Evolutionary conservation across 352 stramenopile species (phyloP), one percentile per base, ranked within the genome.

Genomic region (Paralagenidium karlingii): DNA sequence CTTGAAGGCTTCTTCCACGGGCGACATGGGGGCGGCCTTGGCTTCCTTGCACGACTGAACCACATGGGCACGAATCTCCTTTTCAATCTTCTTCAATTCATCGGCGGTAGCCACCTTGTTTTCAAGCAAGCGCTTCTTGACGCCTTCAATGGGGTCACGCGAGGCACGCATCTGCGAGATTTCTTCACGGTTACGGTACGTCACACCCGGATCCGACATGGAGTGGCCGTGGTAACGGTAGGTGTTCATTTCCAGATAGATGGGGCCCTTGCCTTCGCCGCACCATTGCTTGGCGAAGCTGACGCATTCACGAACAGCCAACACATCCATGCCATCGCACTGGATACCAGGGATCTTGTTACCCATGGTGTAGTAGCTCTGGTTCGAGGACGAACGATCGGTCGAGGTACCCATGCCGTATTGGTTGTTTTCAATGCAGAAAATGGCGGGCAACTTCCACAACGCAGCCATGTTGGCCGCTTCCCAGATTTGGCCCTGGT

Each of bases 341-440:
- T 89, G 88, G 41, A 98, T 77, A 45, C 97, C 96, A n/a, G 96
- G 96, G 69, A 99, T 99, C 63, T 97, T 90, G 79, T 99, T 99
- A 47, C 96, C 96, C 95, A 99, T 98, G 50, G 96, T 99, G 82
- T 99, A 99, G 82, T 99, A 99, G 41, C 98, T 91, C 31, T 71
- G 85, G 70, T 98, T 98, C 43, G 66, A 91, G 31, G 90, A 97
- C 51, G 96, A 97, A 48, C 96, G 86, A 55, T 98, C 80, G 37
- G 93, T 94, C 39, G 87, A 98, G 24, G 96, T 99, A 51, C 97
- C 97, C 97, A 99, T 99, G 53, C 96, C 96, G 68, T 99, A 99
- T 55, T 98, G 93, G 80, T 99, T 99, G 82, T 99, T 99, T 68
- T 99, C 97, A 66, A 99, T 99, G 60, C 94, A 98, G 60, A 99